phyloP scores from a whole-genome alignment of 306 rosid genomes.

The Quercus gilva region DNA sequence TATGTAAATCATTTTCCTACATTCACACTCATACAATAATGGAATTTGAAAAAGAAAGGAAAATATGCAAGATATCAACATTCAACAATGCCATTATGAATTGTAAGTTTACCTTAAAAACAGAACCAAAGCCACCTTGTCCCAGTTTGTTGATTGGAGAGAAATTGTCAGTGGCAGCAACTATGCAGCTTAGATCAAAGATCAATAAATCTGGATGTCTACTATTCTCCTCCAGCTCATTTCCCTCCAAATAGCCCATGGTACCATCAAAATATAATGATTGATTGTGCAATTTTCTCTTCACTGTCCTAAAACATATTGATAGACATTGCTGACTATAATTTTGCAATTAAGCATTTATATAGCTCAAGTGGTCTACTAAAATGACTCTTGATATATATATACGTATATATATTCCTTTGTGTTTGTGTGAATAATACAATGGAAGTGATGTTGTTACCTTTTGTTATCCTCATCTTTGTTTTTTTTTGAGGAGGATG shows the following conservation, averaged over 20 bases:
- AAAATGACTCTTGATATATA: no score
- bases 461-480: not conserved
- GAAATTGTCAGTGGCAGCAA: conserved; percentile 5
- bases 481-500: not conserved
- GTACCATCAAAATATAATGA: no score
- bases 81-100: not conserved
- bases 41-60: no score
- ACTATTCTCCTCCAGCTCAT: not conserved
- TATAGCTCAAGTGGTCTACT: no score
- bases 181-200: conserved; percentile 4
- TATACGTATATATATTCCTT: no score
- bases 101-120: not conserved
- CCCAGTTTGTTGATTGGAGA: not conserved
- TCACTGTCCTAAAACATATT: no score
- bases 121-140: conserved; percentile 24
- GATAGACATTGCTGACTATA: no score
- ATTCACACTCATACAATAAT: no score
- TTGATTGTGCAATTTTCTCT: no score
- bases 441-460: not conserved
- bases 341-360: no score
- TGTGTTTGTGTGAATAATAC: not conserved
- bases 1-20: not conserved
- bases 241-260: not conserved
- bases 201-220: not conserved
- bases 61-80: not conserved